phyloP scores from a whole-genome alignment of 2,329 filamentous ascomycete species.

The Cryoendolithus antarcticus region DNA sequence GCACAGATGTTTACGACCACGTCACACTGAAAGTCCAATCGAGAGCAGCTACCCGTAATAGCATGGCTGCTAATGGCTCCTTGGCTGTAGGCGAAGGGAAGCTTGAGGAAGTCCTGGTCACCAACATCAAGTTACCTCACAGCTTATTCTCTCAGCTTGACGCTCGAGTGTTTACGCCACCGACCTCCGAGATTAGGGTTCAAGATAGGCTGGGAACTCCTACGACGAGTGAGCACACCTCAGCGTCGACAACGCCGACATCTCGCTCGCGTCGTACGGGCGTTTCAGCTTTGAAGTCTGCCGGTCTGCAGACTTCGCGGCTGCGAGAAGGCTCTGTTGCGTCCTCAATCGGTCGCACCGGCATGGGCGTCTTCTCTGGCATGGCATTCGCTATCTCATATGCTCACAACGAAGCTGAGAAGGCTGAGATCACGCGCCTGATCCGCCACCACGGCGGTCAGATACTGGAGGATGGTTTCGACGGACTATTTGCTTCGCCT shows the following conservation, averaged over 20 bases:
- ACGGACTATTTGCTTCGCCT: constrained; percentile 57
- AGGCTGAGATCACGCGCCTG: constrained; percentile 44
- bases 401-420: constrained; percentile 43
- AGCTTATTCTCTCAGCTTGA: constrained; percentile 31
- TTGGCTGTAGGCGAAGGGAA: constrained; percentile 11
- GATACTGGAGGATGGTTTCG: constrained; percentile 64
- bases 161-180: constrained; percentile 24
- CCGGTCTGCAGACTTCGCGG: constrained; percentile 7
- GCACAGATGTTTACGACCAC: constrained; percentile 32
- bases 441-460: constrained; percentile 62
- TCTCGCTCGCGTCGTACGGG: constrained; percentile 35
- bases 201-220: constrained; percentile 15
- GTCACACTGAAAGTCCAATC: constrained; percentile 27
- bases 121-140: constrained; percentile 31
- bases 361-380: constrained; percentile 49
- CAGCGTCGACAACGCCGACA: constrained; percentile 34
- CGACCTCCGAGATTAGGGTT: background rate
- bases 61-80: constrained; percentile 12
- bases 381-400: constrained; percentile 87
- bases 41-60: constrained; percentile 26
- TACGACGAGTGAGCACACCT: constrained; percentile 13
- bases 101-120: constrained; percentile 27
- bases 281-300: constrained; percentile 7
- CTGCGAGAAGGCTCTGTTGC: constrained; percentile 17
- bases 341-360: constrained; percentile 4